These are phyloP conservation scores for Pseudocohnilembus persalinus DNA, from an alignment of 169 alveolate genomes.

Conservation along the genomic window DNA sequence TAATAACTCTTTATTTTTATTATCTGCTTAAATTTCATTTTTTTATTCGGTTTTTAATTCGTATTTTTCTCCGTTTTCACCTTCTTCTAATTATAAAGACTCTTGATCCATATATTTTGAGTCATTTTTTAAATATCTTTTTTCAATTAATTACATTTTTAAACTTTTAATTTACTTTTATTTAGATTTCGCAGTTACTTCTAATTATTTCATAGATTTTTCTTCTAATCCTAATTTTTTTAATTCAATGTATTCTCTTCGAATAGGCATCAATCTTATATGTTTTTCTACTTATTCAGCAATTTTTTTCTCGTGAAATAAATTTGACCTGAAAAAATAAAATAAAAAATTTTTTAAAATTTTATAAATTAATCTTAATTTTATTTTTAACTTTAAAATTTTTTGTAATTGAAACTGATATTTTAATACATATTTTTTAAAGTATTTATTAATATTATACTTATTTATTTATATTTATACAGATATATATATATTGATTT, in stretches of 20 bases:
- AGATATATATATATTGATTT: too few species aligned
- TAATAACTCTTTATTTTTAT: conserved; percentile 1
- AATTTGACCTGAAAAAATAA: conserved; percentile 9
- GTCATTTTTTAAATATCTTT: too few species aligned
- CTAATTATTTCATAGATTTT: neutral
- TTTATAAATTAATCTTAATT: too few species aligned
- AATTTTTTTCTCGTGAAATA: conserved; percentile 11
- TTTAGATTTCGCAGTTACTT: neutral
- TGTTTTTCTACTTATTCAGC: conserved; percentile 2
- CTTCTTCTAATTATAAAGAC: too few species aligned
- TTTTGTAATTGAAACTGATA: too few species aligned
- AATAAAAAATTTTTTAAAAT: too few species aligned
- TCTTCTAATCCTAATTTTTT: neutral
- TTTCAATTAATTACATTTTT: neutral
- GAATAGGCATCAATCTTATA: neutral
- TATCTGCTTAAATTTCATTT: neutral
- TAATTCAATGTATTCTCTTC: conserved; percentile 9
- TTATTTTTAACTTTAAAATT: too few species aligned
- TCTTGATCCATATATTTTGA: too few species aligned
- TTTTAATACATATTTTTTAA: too few species aligned
- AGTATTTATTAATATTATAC: too few species aligned
- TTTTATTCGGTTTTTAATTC: conserved; percentile 10
- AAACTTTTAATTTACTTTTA: too few species aligned
- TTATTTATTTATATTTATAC: too few species aligned
- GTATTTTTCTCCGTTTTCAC: neutral